These are phyloP conservation scores for Sporothrix pallida DNA, from an alignment of 2,329 filamentous ascomycete species.

Conservation along the genomic window DNA sequence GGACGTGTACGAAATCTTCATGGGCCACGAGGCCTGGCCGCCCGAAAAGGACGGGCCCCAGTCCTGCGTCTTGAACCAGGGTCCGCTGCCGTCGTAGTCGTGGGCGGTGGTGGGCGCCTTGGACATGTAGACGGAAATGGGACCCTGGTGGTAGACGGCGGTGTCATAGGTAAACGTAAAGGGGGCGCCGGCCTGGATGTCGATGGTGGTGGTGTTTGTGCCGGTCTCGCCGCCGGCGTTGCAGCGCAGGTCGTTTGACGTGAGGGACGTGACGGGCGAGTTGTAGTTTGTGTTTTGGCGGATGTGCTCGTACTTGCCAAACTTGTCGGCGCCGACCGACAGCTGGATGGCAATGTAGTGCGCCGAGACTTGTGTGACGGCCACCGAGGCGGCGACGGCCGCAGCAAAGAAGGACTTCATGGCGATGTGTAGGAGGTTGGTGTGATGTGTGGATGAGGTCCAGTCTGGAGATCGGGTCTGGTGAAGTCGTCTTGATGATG, in stretches of 20 bases:
- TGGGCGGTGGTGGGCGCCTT: constrained; percentile 47
- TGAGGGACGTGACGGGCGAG: constrained; percentile 52
- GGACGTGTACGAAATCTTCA: constrained; percentile 46
- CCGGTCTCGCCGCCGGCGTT: constrained; percentile 49
- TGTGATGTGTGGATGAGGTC: not conserved
- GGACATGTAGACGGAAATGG: constrained; percentile 52
- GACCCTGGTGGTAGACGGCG: constrained; percentile 53
- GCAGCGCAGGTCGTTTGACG: constrained; percentile 51
- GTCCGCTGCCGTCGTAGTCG: constrained; percentile 49
- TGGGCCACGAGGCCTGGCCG: constrained; percentile 45
- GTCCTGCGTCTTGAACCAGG: constrained; percentile 53
- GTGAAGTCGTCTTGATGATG: not conserved
- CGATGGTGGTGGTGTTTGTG: constrained; percentile 45
- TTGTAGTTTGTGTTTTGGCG: constrained; percentile 56
- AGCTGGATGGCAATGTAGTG: constrained; percentile 53
- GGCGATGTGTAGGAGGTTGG: not conserved
- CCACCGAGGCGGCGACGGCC: constrained; percentile 44
- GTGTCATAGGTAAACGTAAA: constrained; percentile 50
- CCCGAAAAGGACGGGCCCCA: constrained; percentile 45
- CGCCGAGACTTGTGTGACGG: constrained; percentile 44
- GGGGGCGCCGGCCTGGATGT: constrained; percentile 47
- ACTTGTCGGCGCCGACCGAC: constrained; percentile 44
- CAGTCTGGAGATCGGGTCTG: not conserved
- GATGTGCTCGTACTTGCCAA: constrained; percentile 49
- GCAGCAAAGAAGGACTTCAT: constrained; percentile 47